Conservation (phyloP, 2,329 filamentous ascomycete genomes). For the Dothidotthia symphoricarpi region DNA sequence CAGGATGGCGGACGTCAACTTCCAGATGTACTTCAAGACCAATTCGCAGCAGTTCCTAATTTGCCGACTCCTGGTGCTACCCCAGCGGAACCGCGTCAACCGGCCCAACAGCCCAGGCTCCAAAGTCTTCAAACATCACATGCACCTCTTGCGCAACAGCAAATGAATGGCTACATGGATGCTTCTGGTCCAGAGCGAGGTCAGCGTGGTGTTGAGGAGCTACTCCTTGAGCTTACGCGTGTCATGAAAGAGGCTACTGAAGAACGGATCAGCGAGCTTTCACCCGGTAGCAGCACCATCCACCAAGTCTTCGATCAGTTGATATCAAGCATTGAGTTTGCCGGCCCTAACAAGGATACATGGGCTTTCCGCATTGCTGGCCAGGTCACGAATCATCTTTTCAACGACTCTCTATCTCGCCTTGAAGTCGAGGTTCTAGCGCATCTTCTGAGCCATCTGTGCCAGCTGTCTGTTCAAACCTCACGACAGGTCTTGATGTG, state of each 20-base stretch:
- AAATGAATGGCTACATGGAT: constrained; percentile 62
- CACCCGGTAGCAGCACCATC: constrained; percentile 52
- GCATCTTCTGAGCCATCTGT: constrained; percentile 61
- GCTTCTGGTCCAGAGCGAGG: constrained; percentile 30
- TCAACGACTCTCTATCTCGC: constrained; percentile 53
- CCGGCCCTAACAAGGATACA: constrained; percentile 55
- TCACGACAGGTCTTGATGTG: constrained; percentile 55
- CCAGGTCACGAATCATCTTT: constrained; percentile 57
- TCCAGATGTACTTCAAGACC: constrained; percentile 62
- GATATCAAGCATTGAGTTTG: constrained; percentile 53
- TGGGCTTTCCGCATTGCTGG: constrained; percentile 57
- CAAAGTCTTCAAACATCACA: constrained; percentile 39
- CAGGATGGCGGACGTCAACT: constrained; percentile 61
- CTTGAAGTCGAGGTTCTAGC: constrained; percentile 64
- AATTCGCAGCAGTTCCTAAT: constrained; percentile 59
- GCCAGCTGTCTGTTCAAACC: constrained; percentile 58
- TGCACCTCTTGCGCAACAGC: constrained; percentile 44
- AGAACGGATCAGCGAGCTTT: constrained; percentile 58
- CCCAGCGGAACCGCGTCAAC: constrained; percentile 60
- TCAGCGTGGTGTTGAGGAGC: constrained; percentile 53
- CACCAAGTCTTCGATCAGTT: constrained; percentile 59
- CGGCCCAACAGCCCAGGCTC: constrained; percentile 49
- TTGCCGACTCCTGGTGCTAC: constrained; percentile 62
- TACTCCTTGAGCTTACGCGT: constrained; percentile 58
- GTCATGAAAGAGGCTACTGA: constrained; percentile 57